A percentile compares a stretch with the other conserved stretches of the same genome.
Conservation (phyloP, 495 filamentous ascomycete species). For the Xylaria sp. region DNA sequence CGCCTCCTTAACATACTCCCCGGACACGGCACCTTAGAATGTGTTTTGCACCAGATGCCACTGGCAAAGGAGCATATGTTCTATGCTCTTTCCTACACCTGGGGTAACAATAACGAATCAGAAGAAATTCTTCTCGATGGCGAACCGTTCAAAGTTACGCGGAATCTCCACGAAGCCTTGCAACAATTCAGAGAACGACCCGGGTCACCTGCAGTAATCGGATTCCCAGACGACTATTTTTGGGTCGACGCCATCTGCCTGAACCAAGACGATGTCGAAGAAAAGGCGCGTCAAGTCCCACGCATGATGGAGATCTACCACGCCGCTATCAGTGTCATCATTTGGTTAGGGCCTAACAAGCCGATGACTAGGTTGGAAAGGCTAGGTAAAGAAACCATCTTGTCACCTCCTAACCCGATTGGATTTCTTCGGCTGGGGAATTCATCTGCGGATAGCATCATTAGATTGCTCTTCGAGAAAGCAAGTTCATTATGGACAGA, state of each 20-base stretch:
- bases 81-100: constrained; percentile 11
- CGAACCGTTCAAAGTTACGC: background rate
- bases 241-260: constrained; percentile 12
- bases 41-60: constrained; percentile 15
- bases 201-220: background rate
- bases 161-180: background rate
- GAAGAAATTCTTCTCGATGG: constrained; percentile 8
- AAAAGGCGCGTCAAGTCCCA: background rate
- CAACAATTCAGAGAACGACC: background rate
- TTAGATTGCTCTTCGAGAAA: background rate
- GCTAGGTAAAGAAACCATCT: background rate
- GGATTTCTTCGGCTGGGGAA: background rate
- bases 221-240: constrained; percentile 9
- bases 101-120: background rate
- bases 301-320: constrained; percentile 14
- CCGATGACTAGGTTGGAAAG: background rate
- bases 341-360: constrained; percentile 19
- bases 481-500: background rate
- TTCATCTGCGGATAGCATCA: background rate
- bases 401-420: background rate
- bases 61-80: background rate
- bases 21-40: background rate
- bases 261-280: background rate
- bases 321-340: background rate
- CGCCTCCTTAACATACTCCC: constrained; percentile 9